Evolutionary conservation across 805 yeast species (phyloP), one percentile per base, ranked within the genome.

Genomic region (Torulaspora gathmanii): DNA sequence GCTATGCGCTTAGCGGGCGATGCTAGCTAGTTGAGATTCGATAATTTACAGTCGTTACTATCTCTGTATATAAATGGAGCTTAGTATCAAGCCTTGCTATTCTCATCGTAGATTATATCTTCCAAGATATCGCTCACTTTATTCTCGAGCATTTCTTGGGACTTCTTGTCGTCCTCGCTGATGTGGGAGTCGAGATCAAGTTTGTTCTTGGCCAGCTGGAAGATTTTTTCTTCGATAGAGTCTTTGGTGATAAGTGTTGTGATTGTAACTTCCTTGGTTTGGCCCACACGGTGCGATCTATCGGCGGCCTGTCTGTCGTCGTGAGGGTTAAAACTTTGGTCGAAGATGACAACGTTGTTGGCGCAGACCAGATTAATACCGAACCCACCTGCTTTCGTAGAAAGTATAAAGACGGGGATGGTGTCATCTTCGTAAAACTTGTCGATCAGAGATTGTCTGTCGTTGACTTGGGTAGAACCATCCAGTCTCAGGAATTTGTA

Each of bases 241-340:
- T 79, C 74, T 51, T 74, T 75, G 8, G 85, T 77, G 42, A 93
- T 80, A 49, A 93, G 68, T 45, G 95, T 79, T 33, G 78, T 75
- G 13, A 95, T 96, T 42, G 72, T 70, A 16, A 93, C 99, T 39
- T 85, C 87, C 44, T 83, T 79, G 5, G 82, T 79, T 68, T 91
- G 98, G 1, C 99, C 99, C 20, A 93, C 96, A 66, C 99, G 78
- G 65, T 93, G 99, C 0, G 98, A 96, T 61, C 99, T 79, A 65
- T 93, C 99, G 63, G 95, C 98, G 1, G 99, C 99, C 69, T 93
- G 99, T 61, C 85, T 85, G 61, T 93, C 99, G 64, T 93, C 99
- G 65, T 93, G 99, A 0, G 99, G 99, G 61, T 93, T 93, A 70
- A 93, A 93, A 40, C 95, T 83, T 63, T 89, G 91, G 63, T 93